A percentile compares a stretch with the other conserved stretches of the same genome.
Evolutionary conservation across 2,329 filamentous ascomycete species (phyloP).

Genomic region (Colletotrichum sp.): DNA sequence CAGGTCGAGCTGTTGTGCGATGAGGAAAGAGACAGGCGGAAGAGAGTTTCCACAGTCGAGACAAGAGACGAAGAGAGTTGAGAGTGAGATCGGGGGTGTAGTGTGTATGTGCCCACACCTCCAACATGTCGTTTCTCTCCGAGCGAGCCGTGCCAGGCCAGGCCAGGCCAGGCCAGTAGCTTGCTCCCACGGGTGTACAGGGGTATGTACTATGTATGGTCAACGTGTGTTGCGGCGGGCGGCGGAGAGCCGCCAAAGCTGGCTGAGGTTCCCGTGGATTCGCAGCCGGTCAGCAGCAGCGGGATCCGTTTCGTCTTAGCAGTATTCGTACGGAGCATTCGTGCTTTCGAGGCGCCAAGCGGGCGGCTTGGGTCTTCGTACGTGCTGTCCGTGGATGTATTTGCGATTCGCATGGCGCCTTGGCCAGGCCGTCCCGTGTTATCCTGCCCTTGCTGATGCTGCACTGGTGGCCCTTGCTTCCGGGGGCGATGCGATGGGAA

Average conservation of each 20-base stretch:
- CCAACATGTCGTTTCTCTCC: background rate
- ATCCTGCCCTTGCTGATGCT: background rate
- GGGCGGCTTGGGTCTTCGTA: background rate
- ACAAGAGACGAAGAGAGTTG: slow-evolving; percentile 1
- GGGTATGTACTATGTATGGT: background rate
- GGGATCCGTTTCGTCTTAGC: background rate
- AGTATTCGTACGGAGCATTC: background rate
- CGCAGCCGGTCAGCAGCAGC: background rate
- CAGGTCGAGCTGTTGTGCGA: background rate
- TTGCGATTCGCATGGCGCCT: background rate
- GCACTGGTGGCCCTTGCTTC: background rate
- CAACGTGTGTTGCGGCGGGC: background rate
- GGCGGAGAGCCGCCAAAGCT: background rate
- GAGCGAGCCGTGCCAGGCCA: slow-evolving; percentile 10
- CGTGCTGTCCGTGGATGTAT: background rate
- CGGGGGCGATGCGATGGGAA: background rate
- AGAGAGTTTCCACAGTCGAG: background rate
- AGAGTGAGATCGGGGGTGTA: background rate
- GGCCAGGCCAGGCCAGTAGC: background rate
- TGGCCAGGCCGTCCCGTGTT: background rate
- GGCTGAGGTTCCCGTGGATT: background rate
- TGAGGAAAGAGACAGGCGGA: background rate
- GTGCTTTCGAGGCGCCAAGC: background rate
- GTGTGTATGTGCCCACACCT: background rate
- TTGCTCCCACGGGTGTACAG: background rate